phyloP scores from a whole-genome alignment of 306 rosid species.

The Alnus glutinosa region DNA sequence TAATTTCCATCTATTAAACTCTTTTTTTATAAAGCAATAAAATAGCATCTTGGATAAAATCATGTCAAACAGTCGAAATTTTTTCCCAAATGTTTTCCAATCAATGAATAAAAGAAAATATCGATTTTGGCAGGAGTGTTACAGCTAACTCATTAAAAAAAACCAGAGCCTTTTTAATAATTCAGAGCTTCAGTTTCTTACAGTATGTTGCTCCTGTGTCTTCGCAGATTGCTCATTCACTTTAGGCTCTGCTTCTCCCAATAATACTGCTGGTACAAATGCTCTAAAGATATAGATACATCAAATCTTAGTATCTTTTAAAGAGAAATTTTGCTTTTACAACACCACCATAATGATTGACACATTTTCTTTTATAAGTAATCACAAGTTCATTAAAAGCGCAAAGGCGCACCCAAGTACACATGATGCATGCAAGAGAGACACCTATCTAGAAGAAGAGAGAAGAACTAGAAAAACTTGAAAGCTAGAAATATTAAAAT shows the following conservation, averaged over 20 bases:
- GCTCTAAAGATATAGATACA: conserved; percentile 57
- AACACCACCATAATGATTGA: not conserved
- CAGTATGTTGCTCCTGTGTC: conserved; percentile 74
- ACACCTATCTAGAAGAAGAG: too few relatives aligned
- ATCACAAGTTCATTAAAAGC: too few relatives aligned
- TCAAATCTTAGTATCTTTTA: conserved; percentile 23
- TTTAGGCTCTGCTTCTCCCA: conserved; percentile 92
- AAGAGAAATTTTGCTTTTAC: not conserved
- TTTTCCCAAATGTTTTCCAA: not conserved
- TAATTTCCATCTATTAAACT: not conserved
- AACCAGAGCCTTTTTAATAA: not conserved
- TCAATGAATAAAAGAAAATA: not conserved
- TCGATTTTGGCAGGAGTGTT: not conserved
- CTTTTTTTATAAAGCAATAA: too few relatives aligned
- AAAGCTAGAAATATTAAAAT: too few relatives aligned
- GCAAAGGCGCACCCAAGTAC: too few relatives aligned
- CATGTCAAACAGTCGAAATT: not conserved
- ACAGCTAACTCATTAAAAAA: conserved; percentile 1
- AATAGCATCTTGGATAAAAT: not conserved
- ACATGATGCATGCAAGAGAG: too few relatives aligned
- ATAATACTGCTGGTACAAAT: conserved; percentile 96
- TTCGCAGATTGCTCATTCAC: conserved; percentile 73
- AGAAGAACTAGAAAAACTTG: too few relatives aligned
- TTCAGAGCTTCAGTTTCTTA: conserved; percentile 46
- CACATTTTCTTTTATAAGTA: too few relatives aligned